Evolutionary conservation across 2,329 filamentous ascomycete species (phyloP).

Genomic region (Claviceps arundinis): DNA sequence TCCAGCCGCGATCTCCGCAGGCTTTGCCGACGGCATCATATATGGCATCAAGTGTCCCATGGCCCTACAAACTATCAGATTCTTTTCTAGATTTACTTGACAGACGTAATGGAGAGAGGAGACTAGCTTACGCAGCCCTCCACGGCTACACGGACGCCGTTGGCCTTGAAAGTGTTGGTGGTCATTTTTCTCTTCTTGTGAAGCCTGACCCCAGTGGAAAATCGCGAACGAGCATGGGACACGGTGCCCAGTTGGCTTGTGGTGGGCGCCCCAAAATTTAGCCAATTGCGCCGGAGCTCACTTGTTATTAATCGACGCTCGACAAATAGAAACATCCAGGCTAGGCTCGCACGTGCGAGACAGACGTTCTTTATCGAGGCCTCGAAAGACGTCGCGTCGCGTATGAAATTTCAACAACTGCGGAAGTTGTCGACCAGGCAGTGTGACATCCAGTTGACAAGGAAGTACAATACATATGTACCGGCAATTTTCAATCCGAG

Average conservation of each 20-base stretch:
- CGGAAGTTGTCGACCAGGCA: too few species aligned
- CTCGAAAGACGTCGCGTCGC: too few species aligned
- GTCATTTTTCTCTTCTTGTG: constrained; percentile 11
- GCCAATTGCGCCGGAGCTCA: neutral
- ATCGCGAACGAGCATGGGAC: neutral
- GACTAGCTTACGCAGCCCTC: constrained; percentile 64
- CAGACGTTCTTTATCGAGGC: too few species aligned
- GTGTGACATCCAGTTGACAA: too few species aligned
- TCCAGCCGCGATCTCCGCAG: constrained; percentile 61
- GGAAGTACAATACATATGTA: too few species aligned
- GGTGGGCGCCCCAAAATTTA: neutral
- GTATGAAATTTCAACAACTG: too few species aligned
- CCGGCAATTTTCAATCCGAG: too few species aligned
- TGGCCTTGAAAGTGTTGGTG: constrained; percentile 16
- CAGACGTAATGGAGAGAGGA: neutral
- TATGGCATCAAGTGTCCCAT: constrained; percentile 83
- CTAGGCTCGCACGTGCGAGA: too few species aligned
- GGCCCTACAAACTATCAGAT: constrained; percentile 38
- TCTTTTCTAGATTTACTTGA: neutral
- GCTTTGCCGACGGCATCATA: constrained; percentile 65
- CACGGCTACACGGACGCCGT: constrained; percentile 61
- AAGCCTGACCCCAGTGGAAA: neutral
- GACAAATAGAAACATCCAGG: too few species aligned
- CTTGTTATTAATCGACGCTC: neutral
- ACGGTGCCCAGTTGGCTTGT: neutral